Conservation (phyloP, 305 asterid genomes). For the Solanum hybrid region DNA sequence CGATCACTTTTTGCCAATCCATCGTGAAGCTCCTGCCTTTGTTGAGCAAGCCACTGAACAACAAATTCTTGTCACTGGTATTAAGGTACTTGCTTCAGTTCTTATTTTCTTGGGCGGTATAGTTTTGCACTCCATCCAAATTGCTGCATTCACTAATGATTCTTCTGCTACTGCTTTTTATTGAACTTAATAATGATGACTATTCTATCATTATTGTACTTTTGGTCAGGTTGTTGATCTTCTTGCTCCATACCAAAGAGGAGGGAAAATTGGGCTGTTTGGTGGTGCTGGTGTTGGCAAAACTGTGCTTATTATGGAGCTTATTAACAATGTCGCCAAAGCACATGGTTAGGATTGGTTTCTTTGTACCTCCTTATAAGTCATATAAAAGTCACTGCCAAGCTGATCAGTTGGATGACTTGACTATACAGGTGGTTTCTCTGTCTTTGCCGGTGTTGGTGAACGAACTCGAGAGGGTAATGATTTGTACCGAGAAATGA, state of each 20-base stretch:
- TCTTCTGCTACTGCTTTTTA: not conserved
- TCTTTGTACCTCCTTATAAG: not conserved
- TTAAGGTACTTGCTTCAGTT: slow-evolving; percentile 41
- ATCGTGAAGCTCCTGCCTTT: slow-evolving; percentile 92
- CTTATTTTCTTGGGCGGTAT: not conserved
- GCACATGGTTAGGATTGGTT: slow-evolving; percentile 65
- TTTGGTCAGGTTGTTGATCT: slow-evolving; percentile 70
- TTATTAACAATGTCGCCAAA: slow-evolving; percentile 88
- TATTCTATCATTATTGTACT: not conserved
- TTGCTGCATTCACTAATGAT: not conserved
- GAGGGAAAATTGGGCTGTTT: slow-evolving; percentile 93
- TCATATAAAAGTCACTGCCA: not conserved
- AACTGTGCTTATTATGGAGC: slow-evolving; percentile 94
- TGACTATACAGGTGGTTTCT: slow-evolving; percentile 77
- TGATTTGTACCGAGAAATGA: slow-evolving; percentile 94
- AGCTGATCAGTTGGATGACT: slow-evolving; percentile 7
- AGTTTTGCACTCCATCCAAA: not conserved
- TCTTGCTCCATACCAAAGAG: slow-evolving; percentile 97
- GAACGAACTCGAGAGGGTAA: slow-evolving; percentile 98
- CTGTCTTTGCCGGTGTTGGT: slow-evolving; percentile 98
- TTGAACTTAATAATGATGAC: not conserved
- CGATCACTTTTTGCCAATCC: slow-evolving; percentile 79
- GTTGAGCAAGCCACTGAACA: slow-evolving; percentile 95
- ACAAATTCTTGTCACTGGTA: slow-evolving; percentile 90
- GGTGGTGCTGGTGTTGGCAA: slow-evolving; percentile 99